These are phyloP conservation scores for Xerocomellus chrysenteron DNA, from an alignment of 768 basidiomycete genomes.

Conservation along the genomic window DNA sequence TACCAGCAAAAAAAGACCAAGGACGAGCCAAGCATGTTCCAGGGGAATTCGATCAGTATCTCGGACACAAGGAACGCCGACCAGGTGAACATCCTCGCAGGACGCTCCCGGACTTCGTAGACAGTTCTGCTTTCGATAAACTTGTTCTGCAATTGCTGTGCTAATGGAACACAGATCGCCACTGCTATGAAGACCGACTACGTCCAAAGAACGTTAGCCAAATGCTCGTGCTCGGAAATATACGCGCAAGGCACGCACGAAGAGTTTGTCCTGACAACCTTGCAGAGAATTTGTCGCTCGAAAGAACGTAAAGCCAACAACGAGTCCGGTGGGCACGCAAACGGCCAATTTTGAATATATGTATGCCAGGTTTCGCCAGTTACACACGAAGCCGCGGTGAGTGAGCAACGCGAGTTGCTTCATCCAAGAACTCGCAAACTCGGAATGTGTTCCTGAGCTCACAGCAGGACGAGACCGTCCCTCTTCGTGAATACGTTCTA, in stretches of 20 bases:
- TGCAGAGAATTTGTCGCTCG: conserved; percentile 35
- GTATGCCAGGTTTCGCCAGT: conserved; percentile 44
- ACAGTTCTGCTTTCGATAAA: conserved; percentile 55
- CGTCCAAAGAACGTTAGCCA: neutral
- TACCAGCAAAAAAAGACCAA: conserved; percentile 50
- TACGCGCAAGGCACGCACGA: conserved; percentile 27
- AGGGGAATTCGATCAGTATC: conserved; percentile 46
- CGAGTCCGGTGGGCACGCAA: conserved; percentile 33
- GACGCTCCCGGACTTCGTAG: conserved; percentile 63
- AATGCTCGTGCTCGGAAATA: neutral
- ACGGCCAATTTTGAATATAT: conserved; percentile 38
- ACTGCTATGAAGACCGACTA: conserved; percentile 53
- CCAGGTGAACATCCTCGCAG: conserved; percentile 65
- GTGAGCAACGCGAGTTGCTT: conserved; percentile 35
- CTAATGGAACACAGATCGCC: conserved; percentile 43
- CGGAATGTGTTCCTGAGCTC: conserved; percentile 22
- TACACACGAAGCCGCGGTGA: conserved; percentile 30
- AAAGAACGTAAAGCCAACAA: conserved; percentile 47
- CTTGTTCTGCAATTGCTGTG: conserved; percentile 59
- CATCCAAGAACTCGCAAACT: conserved; percentile 41
- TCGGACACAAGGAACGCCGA: conserved; percentile 54
- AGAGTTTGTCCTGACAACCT: conserved; percentile 44
- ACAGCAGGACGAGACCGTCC: conserved; percentile 26
- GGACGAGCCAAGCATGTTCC: conserved; percentile 41
- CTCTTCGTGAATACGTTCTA: conserved; percentile 44